A percentile compares a stretch with the other conserved stretches of the same genome.
phyloP scores from a whole-genome alignment of 2,329 filamentous ascomycete genomes.

The Botrytis fabae region DNA sequence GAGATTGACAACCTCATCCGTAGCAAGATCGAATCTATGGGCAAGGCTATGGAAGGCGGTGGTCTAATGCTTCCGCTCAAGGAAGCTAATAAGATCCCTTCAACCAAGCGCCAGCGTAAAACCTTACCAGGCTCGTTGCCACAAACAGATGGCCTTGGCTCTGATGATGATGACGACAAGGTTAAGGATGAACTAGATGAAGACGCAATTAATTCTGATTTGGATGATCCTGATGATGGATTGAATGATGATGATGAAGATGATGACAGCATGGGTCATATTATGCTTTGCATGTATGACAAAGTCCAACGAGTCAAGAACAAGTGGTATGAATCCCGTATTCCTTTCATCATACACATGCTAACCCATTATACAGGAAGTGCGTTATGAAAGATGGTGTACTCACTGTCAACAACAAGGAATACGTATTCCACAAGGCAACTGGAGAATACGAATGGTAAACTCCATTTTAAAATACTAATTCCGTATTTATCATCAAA shows the following conservation, averaged over 20 bases:
- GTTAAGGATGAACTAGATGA: constrained; percentile 67
- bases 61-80: constrained; percentile 72
- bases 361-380: constrained; percentile 64
- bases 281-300: constrained; percentile 99
- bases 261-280: constrained; percentile 79
- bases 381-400: constrained; percentile 97
- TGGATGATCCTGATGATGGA: constrained; percentile 91
- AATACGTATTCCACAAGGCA: constrained; percentile 98
- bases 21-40: constrained; percentile 63
- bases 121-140: constrained; percentile 35
- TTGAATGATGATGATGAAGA: constrained; percentile 82
- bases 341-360: neutral
- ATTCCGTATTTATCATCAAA: neutral
- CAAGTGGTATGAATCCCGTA: constrained; percentile 66
- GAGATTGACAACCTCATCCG: constrained; percentile 71
- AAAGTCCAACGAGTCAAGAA: constrained; percentile 99
- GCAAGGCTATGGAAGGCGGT: constrained; percentile 70
- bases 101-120: constrained; percentile 42
- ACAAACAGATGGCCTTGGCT: constrained; percentile 59
- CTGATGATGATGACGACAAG: constrained; percentile 61
- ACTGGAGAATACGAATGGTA: constrained; percentile 98
- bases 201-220: constrained; percentile 96
- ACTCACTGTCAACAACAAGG: constrained; percentile 87
- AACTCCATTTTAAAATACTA: constrained; percentile 24
- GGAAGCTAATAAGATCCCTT: constrained; percentile 34